Percentiles rank a stretch among this genome's conserved stretches.
Evolutionary conservation across 2,329 filamentous ascomycete genomes (phyloP).

Genomic region (Calonectria pteridis): DNA sequence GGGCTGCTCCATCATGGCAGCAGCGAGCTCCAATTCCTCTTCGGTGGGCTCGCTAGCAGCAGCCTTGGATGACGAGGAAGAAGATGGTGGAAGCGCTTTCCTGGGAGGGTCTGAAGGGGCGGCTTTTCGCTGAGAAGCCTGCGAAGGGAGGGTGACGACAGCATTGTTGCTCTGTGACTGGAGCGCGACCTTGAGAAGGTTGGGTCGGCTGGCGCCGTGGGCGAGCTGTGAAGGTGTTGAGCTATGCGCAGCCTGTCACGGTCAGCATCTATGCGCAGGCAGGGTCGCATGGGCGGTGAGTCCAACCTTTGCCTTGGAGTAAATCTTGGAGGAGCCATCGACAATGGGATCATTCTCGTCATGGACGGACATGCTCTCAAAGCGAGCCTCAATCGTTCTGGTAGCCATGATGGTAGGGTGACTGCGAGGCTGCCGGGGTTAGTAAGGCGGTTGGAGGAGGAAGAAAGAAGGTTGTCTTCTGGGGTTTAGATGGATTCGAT

Average conservation of each 20-base stretch:
- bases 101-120: slow-evolving; percentile 1
- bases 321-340: slow-evolving; percentile 61
- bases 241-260: slow-evolving; percentile 50
- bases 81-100: slow-evolving; percentile 56
- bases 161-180: slow-evolving; percentile 81
- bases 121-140: slow-evolving; percentile 66
- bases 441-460: slow-evolving; percentile 31
- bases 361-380: slow-evolving; percentile 90
- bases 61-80: slow-evolving; percentile 51
- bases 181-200: slow-evolving; percentile 87
- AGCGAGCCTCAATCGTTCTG: slow-evolving; percentile 84
- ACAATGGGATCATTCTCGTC: slow-evolving; percentile 82
- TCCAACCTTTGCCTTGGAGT: slow-evolving; percentile 83
- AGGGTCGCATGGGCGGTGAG: not conserved
- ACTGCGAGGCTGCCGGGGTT: slow-evolving; percentile 35
- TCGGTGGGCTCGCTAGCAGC: slow-evolving; percentile 62
- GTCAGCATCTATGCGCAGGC: slow-evolving; percentile 46
- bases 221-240: slow-evolving; percentile 56
- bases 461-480: slow-evolving; percentile 30
- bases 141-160: slow-evolving; percentile 75
- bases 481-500: slow-evolving; percentile 24
- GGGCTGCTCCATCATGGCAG: slow-evolving; percentile 69
- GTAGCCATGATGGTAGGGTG: slow-evolving; percentile 70
- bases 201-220: slow-evolving; percentile 75
- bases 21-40: slow-evolving; percentile 68